Evolutionary conservation across 2,329 filamentous ascomycete species (phyloP).

Genomic region (Cytospora piceicola): DNA sequence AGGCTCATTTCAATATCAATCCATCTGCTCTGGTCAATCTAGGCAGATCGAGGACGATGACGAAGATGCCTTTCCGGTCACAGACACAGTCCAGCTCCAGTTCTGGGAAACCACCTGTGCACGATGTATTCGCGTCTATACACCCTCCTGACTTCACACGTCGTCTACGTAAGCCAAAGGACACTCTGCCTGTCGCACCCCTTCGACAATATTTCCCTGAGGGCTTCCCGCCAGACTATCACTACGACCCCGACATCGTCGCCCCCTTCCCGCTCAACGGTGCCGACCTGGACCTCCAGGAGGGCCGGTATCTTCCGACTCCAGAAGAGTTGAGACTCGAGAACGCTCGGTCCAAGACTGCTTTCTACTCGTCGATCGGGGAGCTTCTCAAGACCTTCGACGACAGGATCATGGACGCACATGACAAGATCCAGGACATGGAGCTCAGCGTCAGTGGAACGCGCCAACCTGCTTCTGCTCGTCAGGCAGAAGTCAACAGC

Average conservation of each 20-base stretch:
- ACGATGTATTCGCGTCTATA: conserved; percentile 27
- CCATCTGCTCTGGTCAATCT: neutral
- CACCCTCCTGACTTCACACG: conserved; percentile 9
- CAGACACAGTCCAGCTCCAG: conserved; percentile 4
- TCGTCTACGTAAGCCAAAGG: conserved; percentile 33
- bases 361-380: conserved; percentile 47
- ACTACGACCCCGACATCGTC: conserved; percentile 33
- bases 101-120: conserved; percentile 28
- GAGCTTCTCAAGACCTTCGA: conserved; percentile 42
- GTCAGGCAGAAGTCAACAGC: conserved; percentile 20
- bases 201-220: conserved; percentile 39
- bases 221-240: conserved; percentile 37
- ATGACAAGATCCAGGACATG: conserved; percentile 44
- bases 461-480: conserved; percentile 28
- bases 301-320: conserved; percentile 26
- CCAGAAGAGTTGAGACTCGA: conserved; percentile 36
- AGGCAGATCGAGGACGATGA: neutral
- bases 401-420: conserved; percentile 39
- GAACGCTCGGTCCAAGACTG: conserved; percentile 38
- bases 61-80: neutral
- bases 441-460: conserved; percentile 37
- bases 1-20: conserved; percentile 3
- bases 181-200: conserved; percentile 39
- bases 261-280: conserved; percentile 26
- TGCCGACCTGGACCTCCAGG: conserved; percentile 35